phyloP scores from a whole-genome alignment of 2,329 filamentous ascomycete species.

The Aspergillus pseudoglaucus region DNA sequence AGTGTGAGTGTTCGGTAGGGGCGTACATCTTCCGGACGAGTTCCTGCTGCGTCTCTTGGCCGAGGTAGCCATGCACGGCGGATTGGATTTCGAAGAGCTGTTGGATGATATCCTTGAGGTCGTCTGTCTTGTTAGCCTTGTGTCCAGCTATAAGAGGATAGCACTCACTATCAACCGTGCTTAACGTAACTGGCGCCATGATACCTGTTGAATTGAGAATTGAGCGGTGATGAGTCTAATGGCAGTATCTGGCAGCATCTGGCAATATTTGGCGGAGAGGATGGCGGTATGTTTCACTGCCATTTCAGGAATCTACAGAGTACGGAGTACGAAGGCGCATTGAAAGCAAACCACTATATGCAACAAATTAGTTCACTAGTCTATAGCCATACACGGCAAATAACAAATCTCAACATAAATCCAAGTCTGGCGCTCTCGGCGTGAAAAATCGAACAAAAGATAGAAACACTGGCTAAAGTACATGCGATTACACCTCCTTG shows the following conservation, averaged over 20 bases:
- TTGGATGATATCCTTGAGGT: slow-evolving; percentile 56
- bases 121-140: slow-evolving; percentile 28
- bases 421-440: background rate
- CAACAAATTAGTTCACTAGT: slow-evolving; percentile 7
- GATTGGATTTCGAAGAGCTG: slow-evolving; percentile 57
- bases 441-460: background rate
- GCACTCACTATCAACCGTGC: slow-evolving; percentile 28
- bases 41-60: slow-evolving; percentile 49
- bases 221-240: background rate
- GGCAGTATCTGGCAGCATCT: background rate
- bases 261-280: background rate
- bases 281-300: background rate
- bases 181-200: slow-evolving; percentile 31
- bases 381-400: slow-evolving; percentile 5
- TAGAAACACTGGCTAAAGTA: background rate
- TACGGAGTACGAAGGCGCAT: background rate
- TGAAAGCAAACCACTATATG: slow-evolving; percentile 1
- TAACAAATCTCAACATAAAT: slow-evolving; percentile 3
- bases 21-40: slow-evolving; percentile 53
- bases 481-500: slow-evolving; percentile 32
- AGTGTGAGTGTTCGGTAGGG: background rate
- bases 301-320: background rate
- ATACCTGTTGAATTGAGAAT: background rate
- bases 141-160: too few species aligned
- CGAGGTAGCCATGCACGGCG: slow-evolving; percentile 53